A percentile compares a stretch with the other conserved stretches of the same genome.
Conservation (phyloP, 169 alveolate species). For the Prorocentrum cordatum region DNA sequence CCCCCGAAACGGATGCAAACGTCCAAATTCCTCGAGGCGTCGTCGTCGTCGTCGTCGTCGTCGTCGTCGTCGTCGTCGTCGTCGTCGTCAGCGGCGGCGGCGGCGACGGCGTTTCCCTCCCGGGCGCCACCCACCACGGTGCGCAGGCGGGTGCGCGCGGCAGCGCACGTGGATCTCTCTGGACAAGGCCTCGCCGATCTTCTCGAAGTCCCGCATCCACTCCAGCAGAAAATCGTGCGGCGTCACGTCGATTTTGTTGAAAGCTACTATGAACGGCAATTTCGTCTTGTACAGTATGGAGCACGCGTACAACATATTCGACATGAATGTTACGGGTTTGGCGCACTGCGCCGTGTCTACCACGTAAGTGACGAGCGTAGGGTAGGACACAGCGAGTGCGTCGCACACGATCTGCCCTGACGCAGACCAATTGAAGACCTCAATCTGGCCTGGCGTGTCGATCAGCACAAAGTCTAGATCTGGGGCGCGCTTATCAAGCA, state of each 20-base stretch:
- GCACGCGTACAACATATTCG: conserved; percentile 96
- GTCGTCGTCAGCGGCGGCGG: too few species aligned
- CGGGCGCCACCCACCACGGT: too few species aligned
- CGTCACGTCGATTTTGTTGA: conserved; percentile 89
- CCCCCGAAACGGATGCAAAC: too few species aligned
- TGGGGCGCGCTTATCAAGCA: conserved; percentile 81
- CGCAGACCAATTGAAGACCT: conserved; percentile 98
- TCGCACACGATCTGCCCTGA: conserved; percentile 90
- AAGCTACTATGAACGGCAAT: conserved; percentile 87
- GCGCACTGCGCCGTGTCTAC: conserved; percentile 92
- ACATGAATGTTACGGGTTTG: conserved; percentile 94
- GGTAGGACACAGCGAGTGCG: conserved; percentile 25
- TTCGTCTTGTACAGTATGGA: conserved; percentile 87
- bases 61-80: too few species aligned
- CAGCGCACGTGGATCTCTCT: too few species aligned
- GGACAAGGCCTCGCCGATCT: conserved; percentile 12
- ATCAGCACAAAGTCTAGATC: conserved; percentile 87
- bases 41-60: too few species aligned
- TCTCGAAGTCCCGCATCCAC: conserved; percentile 68
- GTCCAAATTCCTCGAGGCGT: too few species aligned
- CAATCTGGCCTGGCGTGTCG: conserved; percentile 99
- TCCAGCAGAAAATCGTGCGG: conserved; percentile 25
- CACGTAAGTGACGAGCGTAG: conserved; percentile 84
- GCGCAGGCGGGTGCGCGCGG: too few species aligned
- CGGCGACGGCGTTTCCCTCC: too few species aligned